Percentiles rank a stretch among this genome's conserved stretches.
Evolutionary conservation across 768 basidiomycete species (phyloP).

Genomic region (Boletus huronensis): DNA sequence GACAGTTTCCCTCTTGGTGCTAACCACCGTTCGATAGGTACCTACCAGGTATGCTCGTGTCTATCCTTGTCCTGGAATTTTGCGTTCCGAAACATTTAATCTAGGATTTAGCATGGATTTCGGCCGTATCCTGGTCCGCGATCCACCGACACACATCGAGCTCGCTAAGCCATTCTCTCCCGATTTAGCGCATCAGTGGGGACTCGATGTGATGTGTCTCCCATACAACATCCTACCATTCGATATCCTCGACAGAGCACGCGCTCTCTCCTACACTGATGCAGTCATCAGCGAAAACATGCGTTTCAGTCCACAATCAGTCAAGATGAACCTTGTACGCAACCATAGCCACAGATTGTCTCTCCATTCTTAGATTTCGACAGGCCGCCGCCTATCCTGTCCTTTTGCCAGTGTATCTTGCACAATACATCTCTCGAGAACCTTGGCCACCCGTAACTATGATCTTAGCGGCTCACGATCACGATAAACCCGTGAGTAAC

Average conservation of each 20-base stretch:
- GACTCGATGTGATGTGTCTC: conserved; percentile 48
- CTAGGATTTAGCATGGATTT: conserved; percentile 31
- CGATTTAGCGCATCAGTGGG: conserved; percentile 46
- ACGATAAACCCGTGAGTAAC: conserved; percentile 24
- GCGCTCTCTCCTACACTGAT: conserved; percentile 34
- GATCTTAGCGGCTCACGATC: conserved; percentile 26
- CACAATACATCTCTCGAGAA: conserved; percentile 40
- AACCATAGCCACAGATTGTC: neutral
- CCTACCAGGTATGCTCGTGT: conserved; percentile 24
- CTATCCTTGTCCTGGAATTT: neutral
- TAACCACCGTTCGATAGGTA: conserved; percentile 25
- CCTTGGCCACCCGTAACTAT: conserved; percentile 30
- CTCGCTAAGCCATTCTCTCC: conserved; percentile 46
- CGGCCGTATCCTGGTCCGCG: conserved; percentile 41
- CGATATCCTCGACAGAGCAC: conserved; percentile 38
- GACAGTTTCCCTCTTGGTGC: neutral
- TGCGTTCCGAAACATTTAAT: neutral
- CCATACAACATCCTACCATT: conserved; percentile 58
- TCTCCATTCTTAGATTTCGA: conserved; percentile 4
- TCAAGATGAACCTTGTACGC: conserved; percentile 46
- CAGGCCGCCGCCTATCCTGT: conserved; percentile 61
- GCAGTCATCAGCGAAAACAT: conserved; percentile 37
- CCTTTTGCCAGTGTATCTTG: conserved; percentile 61
- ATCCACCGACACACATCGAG: conserved; percentile 20
- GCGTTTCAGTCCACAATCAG: conserved; percentile 41